Conservation (phyloP, 139 green algal genomes). For the Gonium pectorale region DNA sequence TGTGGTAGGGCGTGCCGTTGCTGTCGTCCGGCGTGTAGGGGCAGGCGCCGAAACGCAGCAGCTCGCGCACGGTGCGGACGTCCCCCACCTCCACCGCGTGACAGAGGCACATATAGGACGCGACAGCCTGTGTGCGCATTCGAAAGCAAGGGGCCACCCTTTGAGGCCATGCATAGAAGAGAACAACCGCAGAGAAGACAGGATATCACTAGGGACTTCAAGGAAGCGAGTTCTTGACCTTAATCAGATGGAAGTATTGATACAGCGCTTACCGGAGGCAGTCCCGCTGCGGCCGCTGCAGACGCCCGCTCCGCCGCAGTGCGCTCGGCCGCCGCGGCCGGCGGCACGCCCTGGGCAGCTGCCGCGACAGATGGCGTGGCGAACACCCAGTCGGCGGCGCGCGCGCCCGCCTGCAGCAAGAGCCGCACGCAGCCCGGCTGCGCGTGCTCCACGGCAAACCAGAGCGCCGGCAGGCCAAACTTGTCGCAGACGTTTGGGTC, state of each 20-base stretch:
- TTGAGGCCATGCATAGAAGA: too few relatives aligned
- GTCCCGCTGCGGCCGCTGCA: neutral
- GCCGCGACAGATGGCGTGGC: neutral
- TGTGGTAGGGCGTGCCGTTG: slow-evolving; percentile 42
- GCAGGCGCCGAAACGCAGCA: slow-evolving; percentile 33
- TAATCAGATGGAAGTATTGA: too few relatives aligned
- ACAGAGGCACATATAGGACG: slow-evolving; percentile 22
- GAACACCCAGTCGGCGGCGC: slow-evolving; percentile 39
- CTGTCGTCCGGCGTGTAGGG: slow-evolving; percentile 43
- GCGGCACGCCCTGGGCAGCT: neutral
- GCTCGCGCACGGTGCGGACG: neutral
- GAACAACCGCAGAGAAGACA: too few relatives aligned
- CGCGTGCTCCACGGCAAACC: slow-evolving; percentile 42
- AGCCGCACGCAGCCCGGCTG: slow-evolving; percentile 34
- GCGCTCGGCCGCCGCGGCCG: slow-evolving; percentile 1
- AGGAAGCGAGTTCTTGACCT: too few relatives aligned
- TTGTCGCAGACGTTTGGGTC: slow-evolving; percentile 43
- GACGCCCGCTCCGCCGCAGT: slow-evolving; percentile 18
- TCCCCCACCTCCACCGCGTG: slow-evolving; percentile 42
- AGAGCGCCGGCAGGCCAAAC: slow-evolving; percentile 41
- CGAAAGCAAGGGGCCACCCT: too few relatives aligned
- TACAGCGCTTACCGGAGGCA: slow-evolving; percentile 35
- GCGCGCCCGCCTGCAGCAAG: slow-evolving; percentile 31
- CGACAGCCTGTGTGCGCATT: slow-evolving; percentile 5
- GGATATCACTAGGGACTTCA: too few relatives aligned